Conservation (phyloP, 345 rosid species). For the Hevea brasiliensis region DNA sequence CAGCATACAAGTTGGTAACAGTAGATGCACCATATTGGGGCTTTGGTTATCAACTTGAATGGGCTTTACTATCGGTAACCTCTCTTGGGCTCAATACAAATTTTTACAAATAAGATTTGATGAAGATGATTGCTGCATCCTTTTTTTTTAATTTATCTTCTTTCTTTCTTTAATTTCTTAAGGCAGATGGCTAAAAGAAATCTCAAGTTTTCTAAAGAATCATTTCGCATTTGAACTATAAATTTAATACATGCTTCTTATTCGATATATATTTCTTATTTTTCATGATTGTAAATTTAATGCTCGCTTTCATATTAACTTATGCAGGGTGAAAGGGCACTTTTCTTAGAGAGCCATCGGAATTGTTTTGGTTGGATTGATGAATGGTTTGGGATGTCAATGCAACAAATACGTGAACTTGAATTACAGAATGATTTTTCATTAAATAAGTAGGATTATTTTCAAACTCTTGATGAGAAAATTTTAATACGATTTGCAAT, state of each 20-base stretch:
- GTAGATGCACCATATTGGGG: slow-evolving; percentile 80
- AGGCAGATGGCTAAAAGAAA: neutral
- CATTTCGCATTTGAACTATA: too few relatives aligned
- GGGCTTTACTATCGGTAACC: slow-evolving; percentile 62
- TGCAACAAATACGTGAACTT: slow-evolving; percentile 46
- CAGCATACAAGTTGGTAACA: slow-evolving; percentile 65
- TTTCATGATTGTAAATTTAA: neutral
- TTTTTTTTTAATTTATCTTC: neutral
- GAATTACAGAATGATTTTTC: slow-evolving; percentile 39
- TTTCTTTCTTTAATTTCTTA: too few relatives aligned
- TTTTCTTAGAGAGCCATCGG: slow-evolving; percentile 56
- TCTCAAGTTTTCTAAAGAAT: neutral
- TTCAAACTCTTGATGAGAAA: neutral
- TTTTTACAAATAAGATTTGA: neutral
- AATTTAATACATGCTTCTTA: too few relatives aligned
- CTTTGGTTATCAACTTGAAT: slow-evolving; percentile 66
- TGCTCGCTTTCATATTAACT: neutral
- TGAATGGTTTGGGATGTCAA: slow-evolving; percentile 67
- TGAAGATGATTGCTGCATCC: neutral
- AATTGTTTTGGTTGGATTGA: slow-evolving; percentile 73
- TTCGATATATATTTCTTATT: neutral
- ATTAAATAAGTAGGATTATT: slow-evolving; percentile 37
- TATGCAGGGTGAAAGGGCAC: slow-evolving; percentile 62
- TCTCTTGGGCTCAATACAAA: slow-evolving; percentile 7
- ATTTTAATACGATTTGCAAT: neutral